phyloP scores from a whole-genome alignment of 2,329 filamentous ascomycete genomes.

The Alternaria alternata region DNA sequence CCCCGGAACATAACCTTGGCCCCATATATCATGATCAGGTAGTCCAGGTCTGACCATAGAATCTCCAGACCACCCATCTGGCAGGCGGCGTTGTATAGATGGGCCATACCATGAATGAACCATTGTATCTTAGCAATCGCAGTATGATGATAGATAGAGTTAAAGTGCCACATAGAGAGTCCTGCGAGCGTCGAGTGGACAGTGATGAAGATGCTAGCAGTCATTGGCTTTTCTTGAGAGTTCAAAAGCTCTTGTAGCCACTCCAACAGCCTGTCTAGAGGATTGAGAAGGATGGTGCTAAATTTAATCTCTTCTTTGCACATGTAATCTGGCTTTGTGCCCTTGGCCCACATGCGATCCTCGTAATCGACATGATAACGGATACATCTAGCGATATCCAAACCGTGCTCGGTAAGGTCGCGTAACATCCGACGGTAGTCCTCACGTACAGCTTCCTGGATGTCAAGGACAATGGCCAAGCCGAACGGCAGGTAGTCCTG shows the following conservation, averaged over 20 bases:
- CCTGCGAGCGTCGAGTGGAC: constrained; percentile 24
- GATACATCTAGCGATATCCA: constrained; percentile 16
- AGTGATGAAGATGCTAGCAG: constrained; percentile 14
- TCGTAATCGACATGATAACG: constrained; percentile 26
- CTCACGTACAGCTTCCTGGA: constrained; percentile 10
- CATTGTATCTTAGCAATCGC: constrained; percentile 22
- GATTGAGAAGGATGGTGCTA: constrained; percentile 19
- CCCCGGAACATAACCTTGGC: constrained; percentile 24
- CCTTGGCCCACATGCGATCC: constrained; percentile 23
- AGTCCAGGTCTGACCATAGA: constrained; percentile 30
- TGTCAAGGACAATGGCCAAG: constrained; percentile 23
- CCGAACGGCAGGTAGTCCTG: constrained; percentile 26
- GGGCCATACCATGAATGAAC: constrained; percentile 24
- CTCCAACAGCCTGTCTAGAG: constrained; percentile 10
- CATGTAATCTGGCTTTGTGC: constrained; percentile 31
- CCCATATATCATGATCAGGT: constrained; percentile 28
- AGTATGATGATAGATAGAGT: constrained; percentile 12
- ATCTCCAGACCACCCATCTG: constrained; percentile 24
- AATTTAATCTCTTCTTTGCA: constrained; percentile 23
- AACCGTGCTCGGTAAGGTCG: constrained; percentile 16
- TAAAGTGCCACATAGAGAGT: constrained; percentile 18
- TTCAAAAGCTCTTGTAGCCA: constrained; percentile 17
- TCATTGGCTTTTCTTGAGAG: constrained; percentile 1
- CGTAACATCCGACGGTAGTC: constrained; percentile 3
- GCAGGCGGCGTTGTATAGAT: constrained; percentile 32